Percentiles rank a stretch among this genome's conserved stretches.
Evolutionary conservation across 1,139 yeast genomes (phyloP).

Genomic region (Yamadazyma friedrichii): DNA sequence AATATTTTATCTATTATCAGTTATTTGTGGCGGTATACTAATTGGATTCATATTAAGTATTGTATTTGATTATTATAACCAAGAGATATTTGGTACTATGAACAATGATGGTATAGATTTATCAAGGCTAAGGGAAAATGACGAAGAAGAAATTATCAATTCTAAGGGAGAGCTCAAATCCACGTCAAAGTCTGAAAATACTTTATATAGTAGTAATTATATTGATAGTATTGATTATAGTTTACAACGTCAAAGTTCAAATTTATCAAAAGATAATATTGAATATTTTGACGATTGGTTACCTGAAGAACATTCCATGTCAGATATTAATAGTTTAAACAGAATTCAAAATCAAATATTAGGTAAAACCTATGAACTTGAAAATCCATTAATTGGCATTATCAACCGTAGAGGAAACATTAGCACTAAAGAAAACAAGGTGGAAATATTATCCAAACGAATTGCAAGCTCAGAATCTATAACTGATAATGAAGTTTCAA

Average conservation of each 20-base stretch:
- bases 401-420: conserved; percentile 5
- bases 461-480: conserved; percentile 9
- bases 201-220: too few species aligned
- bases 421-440: conserved; percentile 3
- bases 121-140: too few species aligned
- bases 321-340: conserved; percentile 6
- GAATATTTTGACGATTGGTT: conserved; percentile 12
- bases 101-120: too few species aligned
- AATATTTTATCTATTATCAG: background rate
- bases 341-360: conserved; percentile 9
- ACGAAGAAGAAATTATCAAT: too few species aligned
- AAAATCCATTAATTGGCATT: conserved; percentile 2
- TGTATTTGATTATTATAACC: background rate
- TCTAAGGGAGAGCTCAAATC: too few species aligned
- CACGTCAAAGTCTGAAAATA: too few species aligned
- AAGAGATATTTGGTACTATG: background rate
- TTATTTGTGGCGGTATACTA: background rate
- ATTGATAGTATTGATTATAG: background rate
- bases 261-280: conserved; percentile 7
- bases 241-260: conserved; percentile 10
- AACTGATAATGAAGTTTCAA: background rate
- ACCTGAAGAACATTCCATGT: conserved; percentile 9
- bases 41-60: background rate
- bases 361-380: background rate
- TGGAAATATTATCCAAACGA: conserved; percentile 3